Percentiles rank a stretch among this genome's conserved stretches.
Evolutionary conservation across 1,284 basidiomycete genomes (phyloP).

Genomic region (Fomitopsis betulina): DNA sequence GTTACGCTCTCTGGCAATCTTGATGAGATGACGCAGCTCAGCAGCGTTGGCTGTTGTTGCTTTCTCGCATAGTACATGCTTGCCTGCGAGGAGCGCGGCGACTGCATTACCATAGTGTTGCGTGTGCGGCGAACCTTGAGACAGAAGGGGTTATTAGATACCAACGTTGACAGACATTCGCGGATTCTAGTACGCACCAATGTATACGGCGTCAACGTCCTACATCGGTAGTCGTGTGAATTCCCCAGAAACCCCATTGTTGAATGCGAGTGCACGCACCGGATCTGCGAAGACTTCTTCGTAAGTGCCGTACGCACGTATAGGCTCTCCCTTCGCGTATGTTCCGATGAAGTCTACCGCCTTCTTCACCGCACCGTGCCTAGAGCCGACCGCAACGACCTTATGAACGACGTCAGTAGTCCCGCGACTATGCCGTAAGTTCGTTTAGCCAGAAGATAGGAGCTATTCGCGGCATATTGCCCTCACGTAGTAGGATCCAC

Average conservation of each 20-base stretch:
- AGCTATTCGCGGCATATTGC: not conserved
- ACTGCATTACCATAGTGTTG: conserved; percentile 79
- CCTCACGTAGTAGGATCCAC: conserved; percentile 46
- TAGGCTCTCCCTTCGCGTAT: conserved; percentile 41
- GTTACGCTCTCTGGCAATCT: conserved; percentile 69
- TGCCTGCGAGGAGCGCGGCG: conserved; percentile 74
- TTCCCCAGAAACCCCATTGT: not conserved
- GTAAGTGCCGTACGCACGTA: conserved; percentile 77
- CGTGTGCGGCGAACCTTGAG: conserved; percentile 79
- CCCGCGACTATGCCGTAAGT: conserved; percentile 9
- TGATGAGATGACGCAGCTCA: conserved; percentile 63
- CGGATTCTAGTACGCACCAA: conserved; percentile 40
- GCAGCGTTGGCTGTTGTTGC: conserved; percentile 64
- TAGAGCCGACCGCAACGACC: conserved; percentile 78
- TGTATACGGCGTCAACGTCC: conserved; percentile 79
- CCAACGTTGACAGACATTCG: not conserved
- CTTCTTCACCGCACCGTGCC: conserved; percentile 47
- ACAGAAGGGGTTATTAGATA: not conserved
- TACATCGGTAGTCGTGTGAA: conserved; percentile 22
- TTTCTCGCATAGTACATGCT: conserved; percentile 88
- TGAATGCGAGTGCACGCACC: conserved; percentile 31
- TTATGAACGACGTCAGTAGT: conserved; percentile 72
- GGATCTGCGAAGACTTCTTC: conserved; percentile 71
- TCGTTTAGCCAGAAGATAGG: not conserved
- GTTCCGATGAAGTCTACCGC: conserved; percentile 70